Conservation (phyloP, 306 rosid species). For the Purshia tridentata region DNA sequence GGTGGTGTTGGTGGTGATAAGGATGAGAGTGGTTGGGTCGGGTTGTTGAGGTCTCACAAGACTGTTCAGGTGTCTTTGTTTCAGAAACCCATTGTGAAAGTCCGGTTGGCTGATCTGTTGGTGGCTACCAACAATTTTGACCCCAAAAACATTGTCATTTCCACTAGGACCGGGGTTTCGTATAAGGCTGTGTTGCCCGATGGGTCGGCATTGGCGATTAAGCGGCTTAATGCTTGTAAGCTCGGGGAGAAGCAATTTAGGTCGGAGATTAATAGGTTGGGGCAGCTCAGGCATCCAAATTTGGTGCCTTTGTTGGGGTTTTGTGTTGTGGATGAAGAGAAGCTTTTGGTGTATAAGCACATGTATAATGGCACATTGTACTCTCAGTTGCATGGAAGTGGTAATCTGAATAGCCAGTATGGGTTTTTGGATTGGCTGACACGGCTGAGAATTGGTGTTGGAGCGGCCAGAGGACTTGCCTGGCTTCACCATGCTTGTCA, state of each 20-base stretch:
- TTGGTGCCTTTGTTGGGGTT: constrained; percentile 59
- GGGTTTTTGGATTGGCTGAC: constrained; percentile 57
- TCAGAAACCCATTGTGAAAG: constrained; percentile 57
- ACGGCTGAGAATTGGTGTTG: constrained; percentile 50
- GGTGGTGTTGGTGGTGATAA: constrained; percentile 29
- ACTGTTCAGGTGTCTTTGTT: constrained; percentile 51
- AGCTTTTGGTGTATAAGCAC: constrained; percentile 63
- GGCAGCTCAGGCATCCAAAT: constrained; percentile 56
- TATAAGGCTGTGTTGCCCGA: constrained; percentile 56
- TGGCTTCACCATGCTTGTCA: constrained; percentile 66
- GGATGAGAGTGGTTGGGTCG: constrained; percentile 38
- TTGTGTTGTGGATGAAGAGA: constrained; percentile 55
- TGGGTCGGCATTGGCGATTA: constrained; percentile 54
- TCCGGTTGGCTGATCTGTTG: constrained; percentile 44
- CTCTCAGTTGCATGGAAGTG: constrained; percentile 45
- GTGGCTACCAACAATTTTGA: constrained; percentile 44
- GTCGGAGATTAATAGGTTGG: constrained; percentile 55
- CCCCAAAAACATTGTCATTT: constrained; percentile 41
- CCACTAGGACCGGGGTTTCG: constrained; percentile 48
- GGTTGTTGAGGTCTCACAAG: constrained; percentile 41
- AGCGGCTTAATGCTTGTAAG: constrained; percentile 45
- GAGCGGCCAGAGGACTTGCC: constrained; percentile 60
- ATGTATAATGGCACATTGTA: constrained; percentile 55
- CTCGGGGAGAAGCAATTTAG: constrained; percentile 50
- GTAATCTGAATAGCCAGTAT: constrained; percentile 44